phyloP scores from a whole-genome alignment of 2,329 filamentous ascomycete species.

The Coniochaeta prunicola region DNA sequence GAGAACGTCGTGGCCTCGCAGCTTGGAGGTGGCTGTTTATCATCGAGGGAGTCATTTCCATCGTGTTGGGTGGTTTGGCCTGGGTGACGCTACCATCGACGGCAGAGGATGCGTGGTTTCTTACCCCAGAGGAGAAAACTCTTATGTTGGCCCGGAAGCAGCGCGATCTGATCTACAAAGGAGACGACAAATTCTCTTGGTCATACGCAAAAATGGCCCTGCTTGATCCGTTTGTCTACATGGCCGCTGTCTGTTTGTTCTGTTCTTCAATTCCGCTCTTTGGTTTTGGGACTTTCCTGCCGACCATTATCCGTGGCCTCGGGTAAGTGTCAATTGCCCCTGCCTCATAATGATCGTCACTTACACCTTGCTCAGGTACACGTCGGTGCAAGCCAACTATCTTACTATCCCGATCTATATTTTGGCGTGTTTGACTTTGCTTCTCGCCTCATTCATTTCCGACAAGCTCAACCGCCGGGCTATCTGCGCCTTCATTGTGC shows the following conservation, averaged over 20 bases:
- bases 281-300: not conserved
- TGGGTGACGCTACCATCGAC: not conserved
- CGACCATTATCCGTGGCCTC: not conserved
- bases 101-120: conserved; percentile 1
- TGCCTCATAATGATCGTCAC: not conserved
- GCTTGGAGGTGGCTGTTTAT: conserved; percentile 2
- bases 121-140: not conserved
- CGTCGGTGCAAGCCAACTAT: not conserved
- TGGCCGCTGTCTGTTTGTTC: not conserved
- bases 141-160: not conserved
- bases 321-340: not conserved
- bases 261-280: not conserved
- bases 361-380: not conserved
- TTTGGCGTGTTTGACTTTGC: not conserved
- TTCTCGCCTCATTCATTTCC: not conserved
- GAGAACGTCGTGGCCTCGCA: not conserved
- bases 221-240: not conserved
- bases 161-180: not conserved
- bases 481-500: not conserved
- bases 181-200: not conserved
- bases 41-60: conserved; percentile 1
- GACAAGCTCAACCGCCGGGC: not conserved
- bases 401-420: not conserved
- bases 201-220: not conserved
- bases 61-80: not conserved